Evolutionary conservation across 1,284 basidiomycete genomes (phyloP).

Genomic region (Phaffia rhodozyma): DNA sequence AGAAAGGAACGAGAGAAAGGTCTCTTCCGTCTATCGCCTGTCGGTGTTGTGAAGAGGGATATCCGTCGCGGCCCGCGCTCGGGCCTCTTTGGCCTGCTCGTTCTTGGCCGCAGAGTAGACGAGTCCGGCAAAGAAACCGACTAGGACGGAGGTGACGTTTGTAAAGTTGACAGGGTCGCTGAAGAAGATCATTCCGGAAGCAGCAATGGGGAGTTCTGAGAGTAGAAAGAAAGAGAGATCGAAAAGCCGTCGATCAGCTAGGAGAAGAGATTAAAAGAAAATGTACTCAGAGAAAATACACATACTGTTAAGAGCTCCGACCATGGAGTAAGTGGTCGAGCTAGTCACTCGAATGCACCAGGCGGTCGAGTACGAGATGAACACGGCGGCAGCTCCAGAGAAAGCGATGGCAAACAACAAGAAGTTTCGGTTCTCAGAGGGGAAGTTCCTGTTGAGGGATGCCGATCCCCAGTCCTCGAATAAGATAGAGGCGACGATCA

Average conservation of each 20-base stretch:
- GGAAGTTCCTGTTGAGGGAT: conserved; percentile 77
- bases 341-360: conserved; percentile 96
- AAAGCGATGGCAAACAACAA: conserved; percentile 83
- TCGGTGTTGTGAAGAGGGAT: conserved; percentile 25
- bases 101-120: conserved; percentile 83
- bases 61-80: conserved; percentile 21
- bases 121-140: conserved; percentile 85
- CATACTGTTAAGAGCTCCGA: conserved; percentile 80
- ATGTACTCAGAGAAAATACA: neutral
- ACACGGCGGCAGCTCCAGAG: conserved; percentile 91
- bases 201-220: conserved; percentile 76
- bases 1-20: neutral
- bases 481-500: conserved; percentile 69
- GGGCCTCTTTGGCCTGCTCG: conserved; percentile 62
- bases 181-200: conserved; percentile 91
- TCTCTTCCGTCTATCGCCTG: conserved; percentile 26
- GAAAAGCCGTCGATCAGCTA: no score
- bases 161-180: conserved; percentile 77
- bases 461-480: conserved; percentile 82
- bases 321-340: conserved; percentile 98
- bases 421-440: conserved; percentile 63
- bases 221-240: no score
- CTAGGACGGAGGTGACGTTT: conserved; percentile 71
- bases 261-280: neutral
- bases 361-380: conserved; percentile 95